Percentiles rank a stretch among this genome's conserved stretches.
Evolutionary conservation across 192 early-diverging fungal species (phyloP).

Genomic region (Entomortierella beljakovae): DNA sequence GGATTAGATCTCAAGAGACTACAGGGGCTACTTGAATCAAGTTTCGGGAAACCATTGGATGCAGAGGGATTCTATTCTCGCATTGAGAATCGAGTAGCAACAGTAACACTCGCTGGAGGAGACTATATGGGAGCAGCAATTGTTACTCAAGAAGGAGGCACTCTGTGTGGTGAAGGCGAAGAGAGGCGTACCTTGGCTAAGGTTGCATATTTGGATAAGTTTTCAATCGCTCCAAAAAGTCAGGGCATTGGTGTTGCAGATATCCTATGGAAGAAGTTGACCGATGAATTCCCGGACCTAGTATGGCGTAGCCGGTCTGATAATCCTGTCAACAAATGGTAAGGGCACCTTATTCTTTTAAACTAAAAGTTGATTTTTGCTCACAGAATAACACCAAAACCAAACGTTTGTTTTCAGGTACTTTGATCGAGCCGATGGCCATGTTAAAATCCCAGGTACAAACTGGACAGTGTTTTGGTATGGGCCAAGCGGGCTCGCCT

Average conservation of each 20-base stretch:
- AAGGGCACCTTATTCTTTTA: neutral
- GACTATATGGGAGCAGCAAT: constrained; percentile 94
- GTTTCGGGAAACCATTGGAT: constrained; percentile 77
- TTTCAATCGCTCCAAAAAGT: constrained; percentile 83
- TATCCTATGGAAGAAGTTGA: constrained; percentile 90
- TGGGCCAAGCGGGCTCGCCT: constrained; percentile 58
- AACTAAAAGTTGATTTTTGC: neutral
- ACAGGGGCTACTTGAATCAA: constrained; percentile 74
- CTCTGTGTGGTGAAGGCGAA: constrained; percentile 6
- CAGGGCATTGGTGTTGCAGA: constrained; percentile 96
- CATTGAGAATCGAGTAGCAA: constrained; percentile 59
- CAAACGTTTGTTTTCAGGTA: constrained; percentile 63
- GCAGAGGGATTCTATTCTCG: constrained; percentile 68
- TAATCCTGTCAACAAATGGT: constrained; percentile 97
- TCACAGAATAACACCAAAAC: neutral
- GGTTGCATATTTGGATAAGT: constrained; percentile 89
- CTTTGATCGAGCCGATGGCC: constrained; percentile 92
- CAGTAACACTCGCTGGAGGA: constrained; percentile 81
- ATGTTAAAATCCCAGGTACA: constrained; percentile 67
- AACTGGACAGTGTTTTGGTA: constrained; percentile 95
- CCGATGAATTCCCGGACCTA: constrained; percentile 73
- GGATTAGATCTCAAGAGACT: constrained; percentile 68
- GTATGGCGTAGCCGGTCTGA: constrained; percentile 87
- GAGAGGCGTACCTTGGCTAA: constrained; percentile 9
- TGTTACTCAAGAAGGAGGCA: constrained; percentile 75